Evolutionary conservation across 1,284 basidiomycete species (phyloP), one percentile per base, ranked within the genome.

Genomic region (Apiotrichum gracile): DNA sequence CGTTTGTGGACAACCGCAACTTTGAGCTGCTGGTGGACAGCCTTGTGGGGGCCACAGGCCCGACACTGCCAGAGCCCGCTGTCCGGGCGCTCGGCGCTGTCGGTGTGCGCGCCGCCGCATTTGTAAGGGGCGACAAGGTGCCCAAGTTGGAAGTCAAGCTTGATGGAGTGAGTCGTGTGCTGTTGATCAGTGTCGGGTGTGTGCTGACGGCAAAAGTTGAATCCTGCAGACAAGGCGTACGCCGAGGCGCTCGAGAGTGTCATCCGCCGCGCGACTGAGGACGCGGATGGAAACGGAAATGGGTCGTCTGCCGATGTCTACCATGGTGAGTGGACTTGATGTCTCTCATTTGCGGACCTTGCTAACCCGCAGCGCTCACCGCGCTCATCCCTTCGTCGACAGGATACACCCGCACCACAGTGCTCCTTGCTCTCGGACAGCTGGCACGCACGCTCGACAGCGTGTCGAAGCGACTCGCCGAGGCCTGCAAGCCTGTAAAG

Each of bases 1-100:
- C 51, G 4, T 52, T 51, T 14, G 38, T 54, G 8, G 59, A 61
- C 38, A 61, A 61, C 40, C 52, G 57, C 38, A 58, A 46, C 47
- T 49, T 44, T 25, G 53, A 55, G 50, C 47, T 55, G 6, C 26
- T 55, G 26, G 46, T 48, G 5, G 37, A 46, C 31, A 37, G 45
- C 22, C 39, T 51, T 4, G 22, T 27, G 17, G 3, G 29, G 37
- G 21, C 25, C 50, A 3, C 55, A 53, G 44, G n/a, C n/a, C 51
- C 55, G 0, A 25, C 35, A 7, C n/a, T 51, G 0, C 29, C 38
- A 16, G 51, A 52, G 44, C 5, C n/a, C 14, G 29, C 42, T 2
- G 37, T 52, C 8, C 58, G 46, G 17, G 54, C 54, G 7, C 49
- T 49, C 21, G 54, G 37, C 2, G 26, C 54, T 3, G 45, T 47